A percentile compares a stretch with the other conserved stretches of the same genome.
Conservation (phyloP, 352 stramenopile genomes). For the Sclerospora graminicola region DNA sequence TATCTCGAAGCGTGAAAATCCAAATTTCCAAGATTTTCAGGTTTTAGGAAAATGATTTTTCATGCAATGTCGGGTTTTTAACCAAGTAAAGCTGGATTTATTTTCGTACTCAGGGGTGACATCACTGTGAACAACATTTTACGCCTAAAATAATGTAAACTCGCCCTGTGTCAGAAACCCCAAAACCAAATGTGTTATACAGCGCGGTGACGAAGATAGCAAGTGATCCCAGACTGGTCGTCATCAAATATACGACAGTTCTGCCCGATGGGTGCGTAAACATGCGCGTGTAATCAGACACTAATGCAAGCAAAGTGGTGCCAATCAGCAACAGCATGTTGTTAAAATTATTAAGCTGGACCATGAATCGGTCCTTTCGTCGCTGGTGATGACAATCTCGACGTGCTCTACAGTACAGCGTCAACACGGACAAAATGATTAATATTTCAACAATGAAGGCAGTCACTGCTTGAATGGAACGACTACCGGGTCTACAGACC, state of each 20-base stretch:
- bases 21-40: too few relatives aligned
- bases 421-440: constrained; percentile 67
- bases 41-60: too few relatives aligned
- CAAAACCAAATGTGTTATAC: constrained; percentile 77
- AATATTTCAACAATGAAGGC: constrained; percentile 69
- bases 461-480: constrained; percentile 40
- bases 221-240: constrained; percentile 46
- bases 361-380: constrained; percentile 38
- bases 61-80: too few relatives aligned
- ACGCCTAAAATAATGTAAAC: too few relatives aligned
- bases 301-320: constrained; percentile 43
- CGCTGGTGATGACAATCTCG: constrained; percentile 23
- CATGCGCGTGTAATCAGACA: constrained; percentile 46
- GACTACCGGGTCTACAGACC: constrained; percentile 35
- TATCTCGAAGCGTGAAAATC: too few relatives aligned
- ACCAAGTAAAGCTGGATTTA: too few relatives aligned
- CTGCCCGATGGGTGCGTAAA: constrained; percentile 24
- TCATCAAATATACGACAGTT: constrained; percentile 37
- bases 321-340: constrained; percentile 75
- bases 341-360: constrained; percentile 81
- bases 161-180: too few relatives aligned
- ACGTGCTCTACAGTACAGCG: constrained; percentile 42
- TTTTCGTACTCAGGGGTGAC: too few relatives aligned
- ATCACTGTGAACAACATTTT: too few relatives aligned
- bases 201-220: constrained; percentile 62